phyloP scores from a whole-genome alignment of 1,284 basidiomycete species.

The Puccinia coronata region DNA sequence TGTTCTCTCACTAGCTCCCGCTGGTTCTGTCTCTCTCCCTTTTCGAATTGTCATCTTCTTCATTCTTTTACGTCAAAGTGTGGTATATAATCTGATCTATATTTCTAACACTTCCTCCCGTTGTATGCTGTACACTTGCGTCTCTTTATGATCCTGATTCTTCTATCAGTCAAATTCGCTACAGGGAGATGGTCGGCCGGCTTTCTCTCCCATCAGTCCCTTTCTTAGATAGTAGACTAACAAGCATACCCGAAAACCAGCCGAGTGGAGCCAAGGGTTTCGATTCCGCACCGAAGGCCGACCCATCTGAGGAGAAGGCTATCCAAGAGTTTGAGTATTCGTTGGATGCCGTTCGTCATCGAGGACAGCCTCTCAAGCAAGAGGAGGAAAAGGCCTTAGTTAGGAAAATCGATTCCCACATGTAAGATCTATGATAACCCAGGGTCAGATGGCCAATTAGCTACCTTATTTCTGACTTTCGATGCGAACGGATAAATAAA shows the following conservation, averaged over 20 bases:
- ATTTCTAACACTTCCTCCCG: no score
- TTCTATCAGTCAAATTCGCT: no score
- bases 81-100: no score
- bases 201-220: not conserved
- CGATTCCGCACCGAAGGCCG: not conserved
- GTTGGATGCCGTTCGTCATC: not conserved
- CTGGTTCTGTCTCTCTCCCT: no score
- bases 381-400: constrained; percentile 11
- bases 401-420: constrained; percentile 7
- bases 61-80: no score
- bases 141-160: no score
- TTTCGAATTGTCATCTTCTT: no score
- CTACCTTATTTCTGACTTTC: not conserved
- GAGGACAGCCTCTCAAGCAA: not conserved
- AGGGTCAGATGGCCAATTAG: not conserved
- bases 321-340: not conserved
- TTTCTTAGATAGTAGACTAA: not conserved
- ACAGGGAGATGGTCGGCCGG: not conserved
- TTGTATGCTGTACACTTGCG: no score
- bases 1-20: no score
- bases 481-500: no score
- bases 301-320: not conserved
- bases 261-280: not conserved
- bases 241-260: not conserved
- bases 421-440: not conserved